These are phyloP conservation scores for Hyaloscypha finlandica DNA, from an alignment of 495 filamentous ascomycete genomes.

Conservation along the genomic window DNA sequence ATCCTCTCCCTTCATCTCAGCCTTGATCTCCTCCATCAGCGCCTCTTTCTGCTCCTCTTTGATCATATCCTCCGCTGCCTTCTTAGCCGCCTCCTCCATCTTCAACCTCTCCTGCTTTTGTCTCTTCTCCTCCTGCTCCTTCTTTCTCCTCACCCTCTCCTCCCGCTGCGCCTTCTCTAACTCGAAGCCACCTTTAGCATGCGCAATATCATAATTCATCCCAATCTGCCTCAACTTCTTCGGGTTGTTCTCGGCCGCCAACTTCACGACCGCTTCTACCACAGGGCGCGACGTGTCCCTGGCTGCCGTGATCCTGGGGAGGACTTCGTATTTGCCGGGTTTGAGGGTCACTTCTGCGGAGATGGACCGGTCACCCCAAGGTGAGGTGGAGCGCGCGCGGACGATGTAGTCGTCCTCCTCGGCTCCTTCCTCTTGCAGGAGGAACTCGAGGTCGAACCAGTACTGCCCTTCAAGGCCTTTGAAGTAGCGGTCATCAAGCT, in stretches of 20 bases:
- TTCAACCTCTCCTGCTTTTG: slow-evolving; percentile 18
- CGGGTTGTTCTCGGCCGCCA: slow-evolving; percentile 59
- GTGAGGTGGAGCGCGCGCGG: not conserved
- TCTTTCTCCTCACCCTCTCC: slow-evolving; percentile 20
- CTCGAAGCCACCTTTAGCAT: slow-evolving; percentile 61
- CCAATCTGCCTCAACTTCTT: slow-evolving; percentile 83
- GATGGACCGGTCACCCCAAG: slow-evolving; percentile 56
- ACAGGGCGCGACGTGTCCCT: slow-evolving; percentile 50
- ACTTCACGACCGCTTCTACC: slow-evolving; percentile 67
- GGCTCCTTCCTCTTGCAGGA: slow-evolving; percentile 76
- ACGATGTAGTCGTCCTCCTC: slow-evolving; percentile 34
- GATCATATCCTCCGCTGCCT: slow-evolving; percentile 39
- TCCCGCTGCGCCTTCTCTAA: slow-evolving; percentile 14
- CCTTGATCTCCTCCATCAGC: slow-evolving; percentile 21
- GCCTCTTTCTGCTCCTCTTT: slow-evolving; percentile 27
- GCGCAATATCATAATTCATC: slow-evolving; percentile 78
- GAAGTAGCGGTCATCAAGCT: slow-evolving; percentile 88
- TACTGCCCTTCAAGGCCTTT: slow-evolving; percentile 83
- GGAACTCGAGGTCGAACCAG: slow-evolving; percentile 73
- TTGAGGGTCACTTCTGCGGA: slow-evolving; percentile 81
- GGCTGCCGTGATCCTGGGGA: slow-evolving; percentile 76
- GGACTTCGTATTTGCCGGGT: slow-evolving; percentile 74
- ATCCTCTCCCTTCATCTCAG: slow-evolving; percentile 3
- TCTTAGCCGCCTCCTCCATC: slow-evolving; percentile 20
- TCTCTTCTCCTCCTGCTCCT: slow-evolving; percentile 18